These are phyloP conservation scores for Glycine soja DNA, from an alignment of 306 rosid species.

Conservation along the genomic window DNA sequence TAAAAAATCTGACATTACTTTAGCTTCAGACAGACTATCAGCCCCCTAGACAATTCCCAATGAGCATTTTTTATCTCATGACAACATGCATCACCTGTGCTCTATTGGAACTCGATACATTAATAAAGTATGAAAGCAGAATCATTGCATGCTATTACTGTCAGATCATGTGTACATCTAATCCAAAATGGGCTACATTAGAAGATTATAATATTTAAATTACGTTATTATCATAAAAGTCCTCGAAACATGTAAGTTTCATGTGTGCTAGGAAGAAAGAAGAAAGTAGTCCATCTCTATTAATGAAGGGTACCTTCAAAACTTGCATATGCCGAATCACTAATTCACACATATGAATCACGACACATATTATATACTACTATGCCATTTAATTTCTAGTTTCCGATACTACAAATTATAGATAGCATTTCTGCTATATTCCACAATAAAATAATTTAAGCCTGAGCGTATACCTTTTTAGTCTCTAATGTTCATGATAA, in stretches of 20 bases:
- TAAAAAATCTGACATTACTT: constrained; percentile 37
- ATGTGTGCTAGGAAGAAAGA: background rate
- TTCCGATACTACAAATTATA: constrained; percentile 4
- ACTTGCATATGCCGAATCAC: background rate
- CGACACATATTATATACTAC: background rate
- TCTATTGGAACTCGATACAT: constrained; percentile 62
- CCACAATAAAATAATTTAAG: constrained; percentile 27
- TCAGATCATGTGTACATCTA: constrained; percentile 50
- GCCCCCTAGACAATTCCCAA: constrained; percentile 53
- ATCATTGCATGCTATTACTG: constrained; percentile 54
- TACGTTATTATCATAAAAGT: constrained; percentile 14
- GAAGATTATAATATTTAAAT: constrained; percentile 31
- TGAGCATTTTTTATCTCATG: constrained; percentile 37
- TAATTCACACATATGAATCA: background rate
- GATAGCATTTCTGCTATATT: constrained; percentile 17
- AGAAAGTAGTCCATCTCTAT: background rate
- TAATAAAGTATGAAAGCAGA: constrained; percentile 49
- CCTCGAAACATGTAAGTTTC: constrained; percentile 7
- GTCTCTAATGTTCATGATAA: constrained; percentile 16
- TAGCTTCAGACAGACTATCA: constrained; percentile 43
- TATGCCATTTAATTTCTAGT: background rate
- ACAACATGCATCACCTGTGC: constrained; percentile 46
- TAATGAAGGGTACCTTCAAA: constrained; percentile 10
- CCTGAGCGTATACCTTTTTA: constrained; percentile 1
- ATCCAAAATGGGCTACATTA: constrained; percentile 41